Evolutionary conservation across 768 basidiomycete species (phyloP).

Genomic region (Panellus pusillus): DNA sequence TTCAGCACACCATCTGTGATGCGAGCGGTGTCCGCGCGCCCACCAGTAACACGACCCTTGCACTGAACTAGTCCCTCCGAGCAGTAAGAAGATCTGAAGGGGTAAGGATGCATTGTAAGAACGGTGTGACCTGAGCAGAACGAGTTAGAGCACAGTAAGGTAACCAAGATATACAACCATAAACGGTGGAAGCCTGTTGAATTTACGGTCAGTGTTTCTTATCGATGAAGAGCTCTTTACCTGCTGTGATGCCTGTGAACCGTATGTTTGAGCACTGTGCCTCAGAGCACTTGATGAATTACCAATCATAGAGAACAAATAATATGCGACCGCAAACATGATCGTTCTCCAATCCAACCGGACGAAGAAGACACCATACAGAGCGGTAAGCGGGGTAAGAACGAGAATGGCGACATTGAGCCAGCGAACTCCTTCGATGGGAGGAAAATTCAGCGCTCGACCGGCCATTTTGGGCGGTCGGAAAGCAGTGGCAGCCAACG

Average conservation of each 20-base stretch:
- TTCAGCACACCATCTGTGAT: conserved; percentile 58
- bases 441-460: conserved; percentile 38
- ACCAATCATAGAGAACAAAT: conserved; percentile 88
- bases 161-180: conserved; percentile 43
- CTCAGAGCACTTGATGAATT: conserved; percentile 11
- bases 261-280: neutral
- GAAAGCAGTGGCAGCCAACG: neutral
- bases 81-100: conserved; percentile 67
- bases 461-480: conserved; percentile 2
- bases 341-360: conserved; percentile 50
- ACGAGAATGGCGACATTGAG: conserved; percentile 74
- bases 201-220: conserved; percentile 1
- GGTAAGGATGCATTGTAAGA: conserved; percentile 76
- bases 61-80: conserved; percentile 79
- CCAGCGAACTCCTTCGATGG: conserved; percentile 63
- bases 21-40: conserved; percentile 80
- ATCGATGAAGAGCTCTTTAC: conserved; percentile 23
- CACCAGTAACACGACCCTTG: conserved; percentile 90
- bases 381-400: conserved; percentile 66
- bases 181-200: conserved; percentile 73
- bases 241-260: conserved; percentile 49
- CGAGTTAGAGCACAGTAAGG: too few species aligned
- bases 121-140: conserved; percentile 49
- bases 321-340: conserved; percentile 67
- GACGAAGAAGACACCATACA: conserved; percentile 64